Conservation (phyloP, 352 stramenopile species). For the Pythium dissotocum region DNA sequence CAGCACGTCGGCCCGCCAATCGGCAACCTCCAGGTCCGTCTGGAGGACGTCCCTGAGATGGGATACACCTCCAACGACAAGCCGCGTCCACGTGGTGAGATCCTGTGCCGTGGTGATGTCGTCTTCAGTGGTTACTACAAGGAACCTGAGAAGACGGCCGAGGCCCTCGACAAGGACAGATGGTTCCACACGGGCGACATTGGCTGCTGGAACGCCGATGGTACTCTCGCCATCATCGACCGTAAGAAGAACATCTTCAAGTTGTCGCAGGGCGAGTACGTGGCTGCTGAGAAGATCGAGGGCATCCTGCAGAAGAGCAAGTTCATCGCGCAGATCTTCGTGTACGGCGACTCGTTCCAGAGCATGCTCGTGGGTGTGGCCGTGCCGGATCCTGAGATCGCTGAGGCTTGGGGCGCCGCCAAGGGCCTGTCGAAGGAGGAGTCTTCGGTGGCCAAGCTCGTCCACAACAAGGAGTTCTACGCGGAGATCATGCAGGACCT, state of each 20-base stretch:
- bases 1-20: constrained; percentile 93
- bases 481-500: constrained; percentile 37
- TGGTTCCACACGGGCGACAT: constrained; percentile 99
- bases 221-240: constrained; percentile 91
- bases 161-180: constrained; percentile 91
- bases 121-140: constrained; percentile 95
- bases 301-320: constrained; percentile 91
- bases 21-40: constrained; percentile 86
- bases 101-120: constrained; percentile 73
- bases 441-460: constrained; percentile 30
- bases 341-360: constrained; percentile 97
- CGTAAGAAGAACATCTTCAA: constrained; percentile 96
- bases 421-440: constrained; percentile 51
- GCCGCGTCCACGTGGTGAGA: constrained; percentile 62
- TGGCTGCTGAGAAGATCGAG: constrained; percentile 97
- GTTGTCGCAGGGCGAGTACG: constrained; percentile 95
- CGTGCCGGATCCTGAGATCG: constrained; percentile 77
- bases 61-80: constrained; percentile 91
- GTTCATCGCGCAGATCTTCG: constrained; percentile 95
- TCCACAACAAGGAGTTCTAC: constrained; percentile 36
- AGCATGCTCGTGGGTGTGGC: constrained; percentile 94
- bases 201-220: constrained; percentile 94
- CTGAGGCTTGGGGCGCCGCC: constrained; percentile 50
- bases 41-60: constrained; percentile 97
- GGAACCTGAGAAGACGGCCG: constrained; percentile 89